Evolutionary conservation across 768 basidiomycete species (phyloP), one percentile per base, ranked within the genome.

Genomic region (Lentinula sp.): DNA sequence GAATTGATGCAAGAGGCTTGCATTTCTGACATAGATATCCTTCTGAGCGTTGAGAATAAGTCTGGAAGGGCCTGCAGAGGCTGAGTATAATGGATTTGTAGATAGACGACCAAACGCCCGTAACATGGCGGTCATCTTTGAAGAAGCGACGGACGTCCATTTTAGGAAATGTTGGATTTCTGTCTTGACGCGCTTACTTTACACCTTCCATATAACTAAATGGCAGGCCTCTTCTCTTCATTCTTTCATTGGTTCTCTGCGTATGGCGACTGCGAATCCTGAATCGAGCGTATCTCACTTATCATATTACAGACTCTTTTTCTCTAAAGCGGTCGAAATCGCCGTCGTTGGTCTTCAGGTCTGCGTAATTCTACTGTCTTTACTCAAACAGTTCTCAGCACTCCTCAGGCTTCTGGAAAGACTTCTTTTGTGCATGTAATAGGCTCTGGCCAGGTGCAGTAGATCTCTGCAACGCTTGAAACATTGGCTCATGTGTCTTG

Each of bases 381-480:
- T 32, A 39, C 55, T 60, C 35, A 5, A n/a, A 63, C 48, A 31
- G n/a, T 54, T 49, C 54, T 60, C 51, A 61, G 54, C 35, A 21
- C 42, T 37, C 16, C 21, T 37, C 62, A 96, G 92, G 93, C 94
- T 3, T 95, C 93, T 2, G 95, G 95, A 49, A 96, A 97, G 77
- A 96, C 95, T 3, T 94, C 92, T 9, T 91, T 97, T 57, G 92
- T 95, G 32, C 94, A 96, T 70, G 90, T 95, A 10, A 84, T 97
- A 21, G 89, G 89, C 4, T 89, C 86, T n/a, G 89, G 89, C 65
- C 89, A 91, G 77, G 89, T 87, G 57, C 65, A 73, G 67, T 43
- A 53, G 16, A 32, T 1, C 8, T 11, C 23, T n/a, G 34, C 10
- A 45, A 55, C 63, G 61, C 35, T 28, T 57, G 8, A 37, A n/a